phyloP scores from a whole-genome alignment of 2,329 filamentous ascomycete species.

The Aureobasidium melanogenum region DNA sequence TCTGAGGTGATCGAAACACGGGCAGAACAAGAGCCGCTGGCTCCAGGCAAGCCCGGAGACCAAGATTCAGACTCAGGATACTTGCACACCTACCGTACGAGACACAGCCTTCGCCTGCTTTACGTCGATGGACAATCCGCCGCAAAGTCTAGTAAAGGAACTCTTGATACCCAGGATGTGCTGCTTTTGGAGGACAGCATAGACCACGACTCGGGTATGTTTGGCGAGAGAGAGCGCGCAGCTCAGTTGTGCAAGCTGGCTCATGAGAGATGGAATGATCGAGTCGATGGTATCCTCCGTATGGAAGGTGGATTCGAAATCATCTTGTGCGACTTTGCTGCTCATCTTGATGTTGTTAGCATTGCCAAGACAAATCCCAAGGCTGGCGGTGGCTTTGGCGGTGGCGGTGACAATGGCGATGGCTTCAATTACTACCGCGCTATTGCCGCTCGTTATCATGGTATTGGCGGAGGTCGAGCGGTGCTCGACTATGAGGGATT shows the following conservation, averaged over 20 bases:
- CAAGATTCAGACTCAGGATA: constrained; percentile 41
- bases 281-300: constrained; percentile 55
- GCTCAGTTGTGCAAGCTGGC: constrained; percentile 47
- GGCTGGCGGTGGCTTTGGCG: constrained; percentile 10
- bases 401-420: constrained; percentile 14
- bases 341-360: constrained; percentile 29
- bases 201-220: constrained; percentile 17
- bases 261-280: constrained; percentile 37
- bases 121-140: constrained; percentile 65
- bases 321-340: constrained; percentile 56
- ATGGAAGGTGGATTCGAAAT: constrained; percentile 65
- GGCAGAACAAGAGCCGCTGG: background rate
- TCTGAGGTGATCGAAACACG: background rate
- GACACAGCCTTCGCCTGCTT: constrained; percentile 49
- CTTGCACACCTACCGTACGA: constrained; percentile 57
- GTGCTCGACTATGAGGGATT: constrained; percentile 41
- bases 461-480: constrained; percentile 36
- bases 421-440: constrained; percentile 30
- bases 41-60: background rate
- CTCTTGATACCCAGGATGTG: constrained; percentile 58
- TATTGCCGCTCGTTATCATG: constrained; percentile 34
- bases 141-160: constrained; percentile 56
- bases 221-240: constrained; percentile 46
- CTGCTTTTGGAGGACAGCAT: constrained; percentile 36
- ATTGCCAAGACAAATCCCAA: constrained; percentile 21